Evolutionary conservation across 1,139 yeast species (phyloP).

Genomic region (Yamadazyma membranifaciens): DNA sequence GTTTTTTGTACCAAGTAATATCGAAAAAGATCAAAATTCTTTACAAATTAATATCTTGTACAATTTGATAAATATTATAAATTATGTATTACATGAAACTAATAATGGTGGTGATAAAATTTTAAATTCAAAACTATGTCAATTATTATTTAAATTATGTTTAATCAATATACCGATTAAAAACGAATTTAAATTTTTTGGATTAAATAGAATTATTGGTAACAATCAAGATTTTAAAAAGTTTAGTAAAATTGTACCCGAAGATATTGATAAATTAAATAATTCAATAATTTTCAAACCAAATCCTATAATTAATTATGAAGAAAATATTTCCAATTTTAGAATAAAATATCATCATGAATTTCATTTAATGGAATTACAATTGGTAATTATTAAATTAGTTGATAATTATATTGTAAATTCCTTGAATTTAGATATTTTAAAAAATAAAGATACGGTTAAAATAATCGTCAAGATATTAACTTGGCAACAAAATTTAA

Average conservation of each 20-base stretch:
- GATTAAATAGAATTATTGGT: constrained; percentile 55
- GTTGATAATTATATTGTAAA: constrained; percentile 43
- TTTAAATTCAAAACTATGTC: constrained; percentile 24
- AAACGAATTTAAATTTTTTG: constrained; percentile 45
- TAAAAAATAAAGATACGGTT: constrained; percentile 38
- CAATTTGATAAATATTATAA: constrained; percentile 41
- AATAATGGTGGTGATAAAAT: constrained; percentile 22
- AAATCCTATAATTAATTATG: constrained; percentile 23
- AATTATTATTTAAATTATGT: constrained; percentile 39
- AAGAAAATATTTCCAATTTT: constrained; percentile 11
- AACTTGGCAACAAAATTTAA: constrained; percentile 50
- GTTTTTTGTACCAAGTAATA: constrained; percentile 36
- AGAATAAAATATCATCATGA: constrained; percentile 38
- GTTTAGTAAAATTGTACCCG: constrained; percentile 33
- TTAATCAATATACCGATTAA: constrained; percentile 40
- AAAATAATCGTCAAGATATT: constrained; percentile 45
- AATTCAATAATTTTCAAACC: constrained; percentile 29
- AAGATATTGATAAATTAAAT: constrained; percentile 22
- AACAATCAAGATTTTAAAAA: constrained; percentile 42
- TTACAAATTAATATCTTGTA: constrained; percentile 41
- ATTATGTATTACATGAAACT: constrained; percentile 8
- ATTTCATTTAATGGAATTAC: constrained; percentile 36
- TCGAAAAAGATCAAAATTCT: constrained; percentile 35
- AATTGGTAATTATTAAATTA: constrained; percentile 41
- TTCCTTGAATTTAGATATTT: constrained; percentile 26